Evolutionary conservation across 2,329 filamentous ascomycete genomes (phyloP).

Genomic region (Botrytis galanthina): DNA sequence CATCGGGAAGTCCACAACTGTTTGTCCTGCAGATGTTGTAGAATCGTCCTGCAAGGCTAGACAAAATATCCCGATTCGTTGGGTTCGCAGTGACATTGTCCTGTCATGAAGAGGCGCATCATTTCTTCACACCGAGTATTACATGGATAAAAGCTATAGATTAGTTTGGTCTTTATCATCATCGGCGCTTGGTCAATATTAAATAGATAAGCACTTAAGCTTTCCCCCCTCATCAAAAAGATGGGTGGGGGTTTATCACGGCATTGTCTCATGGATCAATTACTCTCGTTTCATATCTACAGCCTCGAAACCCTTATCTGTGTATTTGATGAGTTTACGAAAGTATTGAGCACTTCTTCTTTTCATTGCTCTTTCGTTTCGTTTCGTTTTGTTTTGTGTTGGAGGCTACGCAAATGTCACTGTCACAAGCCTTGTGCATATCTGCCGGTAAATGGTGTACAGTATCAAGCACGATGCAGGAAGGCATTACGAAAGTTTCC

Average conservation of each 20-base stretch:
- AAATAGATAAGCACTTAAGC: constrained; percentile 15
- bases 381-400: neutral
- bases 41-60: constrained; percentile 15
- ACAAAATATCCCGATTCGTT: constrained; percentile 4
- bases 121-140: constrained; percentile 9
- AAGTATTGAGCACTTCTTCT: constrained; percentile 1
- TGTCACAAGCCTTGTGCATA: constrained; percentile 21
- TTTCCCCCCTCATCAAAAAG: constrained; percentile 5
- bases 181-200: neutral
- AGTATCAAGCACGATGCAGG: constrained; percentile 16
- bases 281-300: constrained; percentile 24
- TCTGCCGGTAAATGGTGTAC: constrained; percentile 9
- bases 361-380: neutral
- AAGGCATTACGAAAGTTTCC: constrained; percentile 9
- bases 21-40: constrained; percentile 7
- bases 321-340: constrained; percentile 17
- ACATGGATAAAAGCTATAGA: constrained; percentile 6
- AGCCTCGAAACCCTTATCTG: constrained; percentile 19
- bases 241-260: constrained; percentile 12
- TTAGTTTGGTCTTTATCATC: neutral
- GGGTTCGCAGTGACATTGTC: neutral
- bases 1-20: neutral
- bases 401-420: constrained; percentile 14
- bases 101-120: constrained; percentile 9
- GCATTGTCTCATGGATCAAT: constrained; percentile 16